A percentile compares a stretch with the other conserved stretches of the same genome.
phyloP scores from a whole-genome alignment of 495 filamentous ascomycete genomes.

The Umbilicaria muhlenbergii region DNA sequence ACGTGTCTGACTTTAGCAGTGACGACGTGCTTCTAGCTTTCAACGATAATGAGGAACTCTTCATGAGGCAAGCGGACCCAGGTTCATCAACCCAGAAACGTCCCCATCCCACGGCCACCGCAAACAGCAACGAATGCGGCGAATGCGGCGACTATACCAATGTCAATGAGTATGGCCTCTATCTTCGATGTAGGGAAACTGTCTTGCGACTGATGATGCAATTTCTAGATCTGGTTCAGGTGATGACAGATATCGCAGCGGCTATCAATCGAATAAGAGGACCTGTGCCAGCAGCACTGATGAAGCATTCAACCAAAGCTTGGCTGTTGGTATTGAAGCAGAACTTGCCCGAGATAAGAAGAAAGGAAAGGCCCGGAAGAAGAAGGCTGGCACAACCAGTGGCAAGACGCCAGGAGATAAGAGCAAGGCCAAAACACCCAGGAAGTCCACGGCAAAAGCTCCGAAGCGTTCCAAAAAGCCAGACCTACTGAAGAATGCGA shows the following conservation, averaged over 20 bases:
- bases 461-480: background rate
- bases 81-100: too few species aligned
- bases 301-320: slow-evolving; percentile 11
- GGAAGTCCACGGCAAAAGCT: background rate
- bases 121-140: too few species aligned
- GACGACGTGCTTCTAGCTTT: background rate
- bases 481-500: background rate
- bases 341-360: background rate
- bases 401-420: too few species aligned
- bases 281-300: slow-evolving; percentile 8
- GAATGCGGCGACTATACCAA: too few species aligned
- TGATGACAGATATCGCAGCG: slow-evolving; percentile 15
- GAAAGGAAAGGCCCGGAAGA: slow-evolving; percentile 7
- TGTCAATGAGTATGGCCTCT: slow-evolving; percentile 10
- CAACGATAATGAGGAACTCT: background rate
- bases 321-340: background rate
- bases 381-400: background rate
- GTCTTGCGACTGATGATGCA: slow-evolving; percentile 12
- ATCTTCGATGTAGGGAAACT: slow-evolving; percentile 10
- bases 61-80: background rate
- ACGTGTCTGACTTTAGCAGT: background rate
- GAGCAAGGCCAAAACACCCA: background rate
- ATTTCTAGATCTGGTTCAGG: slow-evolving; percentile 13
- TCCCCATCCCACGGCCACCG: too few species aligned
- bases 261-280: slow-evolving; percentile 11